Base-by-base conservation (phyloP, 441 rosid species). In the Mallotus repandus region DNA sequence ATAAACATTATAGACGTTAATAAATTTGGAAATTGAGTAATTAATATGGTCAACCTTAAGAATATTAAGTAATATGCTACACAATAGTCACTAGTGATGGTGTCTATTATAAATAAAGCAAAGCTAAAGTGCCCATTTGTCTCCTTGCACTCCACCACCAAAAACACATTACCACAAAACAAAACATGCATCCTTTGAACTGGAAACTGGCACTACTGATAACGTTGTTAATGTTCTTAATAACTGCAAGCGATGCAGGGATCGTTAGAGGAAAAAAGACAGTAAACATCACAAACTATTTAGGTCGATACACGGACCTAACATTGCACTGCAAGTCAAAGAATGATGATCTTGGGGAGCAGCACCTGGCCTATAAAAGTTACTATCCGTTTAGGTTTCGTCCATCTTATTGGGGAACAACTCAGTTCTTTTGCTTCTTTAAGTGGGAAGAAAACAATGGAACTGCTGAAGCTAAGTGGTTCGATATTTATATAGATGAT, bases 351-450 rank as follows among this genome's bases (percentile, higher is more conserved):
- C 56, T n/a, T 29, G 7, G 70, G 57, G 18, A 1, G 3, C 13
- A n/a, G 1, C 19, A 54, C 14, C 38, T 35, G 1, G 16, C 54
- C 35, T 9, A 16, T 7, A 3, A 35, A 9, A 49, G 9, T 1
- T 68, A 9, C 0, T 53, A 53, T 3, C 0, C n/a, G 16, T 68
- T 77, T 13, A 5, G 13, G 3, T 58, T 76, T 35, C 55, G 43
- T 2, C 79, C 78, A 0, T 46, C 53, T 11, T 45, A 74, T 10
- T 77, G 55, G 58, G 61, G 63, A 0, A 43, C 21, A 0, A 77
- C 71, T 2, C 53, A 9, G 29, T 74, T 48, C 52, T 70, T 13
- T 54, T 80, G 56, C 56, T 53, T 53, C 56, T 53, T 53, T 15
- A 53, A 53, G 16, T 53, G 56, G 56, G 19, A 53, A 53, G 56